Evolutionary conservation across 768 basidiomycete species (phyloP).

Genomic region (Podaxis pistillaris): DNA sequence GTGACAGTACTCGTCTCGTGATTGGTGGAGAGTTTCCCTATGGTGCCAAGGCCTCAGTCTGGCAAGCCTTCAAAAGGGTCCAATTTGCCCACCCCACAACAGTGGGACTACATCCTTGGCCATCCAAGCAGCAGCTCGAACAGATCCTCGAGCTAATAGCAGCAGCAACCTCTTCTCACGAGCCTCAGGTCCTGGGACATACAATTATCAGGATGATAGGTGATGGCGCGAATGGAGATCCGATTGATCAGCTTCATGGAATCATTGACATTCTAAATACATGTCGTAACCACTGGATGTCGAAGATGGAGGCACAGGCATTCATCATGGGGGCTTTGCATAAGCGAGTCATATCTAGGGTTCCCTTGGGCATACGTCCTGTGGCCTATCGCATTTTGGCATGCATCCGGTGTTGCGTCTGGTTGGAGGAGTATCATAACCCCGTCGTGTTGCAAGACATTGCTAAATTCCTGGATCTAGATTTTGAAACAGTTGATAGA

Average conservation of each 20-base stretch:
- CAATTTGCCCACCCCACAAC: background rate
- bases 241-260: background rate
- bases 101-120: background rate
- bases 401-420: background rate
- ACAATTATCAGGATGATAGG: background rate
- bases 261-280: background rate
- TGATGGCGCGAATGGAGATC: background rate
- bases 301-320: background rate
- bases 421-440: background rate
- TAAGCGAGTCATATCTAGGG: background rate
- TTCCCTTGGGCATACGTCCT: background rate
- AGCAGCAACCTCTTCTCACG: background rate
- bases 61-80: background rate
- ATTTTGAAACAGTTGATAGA: too few species aligned
- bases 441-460: background rate
- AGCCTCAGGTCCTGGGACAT: background rate
- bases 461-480: background rate
- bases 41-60: background rate
- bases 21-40: background rate
- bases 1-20: background rate
- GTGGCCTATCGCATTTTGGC: background rate
- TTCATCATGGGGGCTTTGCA: background rate
- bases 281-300: background rate
- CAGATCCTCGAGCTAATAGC: background rate
- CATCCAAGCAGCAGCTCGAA: background rate